Evolutionary conservation across 768 basidiomycete genomes (phyloP).

Genomic region (Leccinum variicolor): DNA sequence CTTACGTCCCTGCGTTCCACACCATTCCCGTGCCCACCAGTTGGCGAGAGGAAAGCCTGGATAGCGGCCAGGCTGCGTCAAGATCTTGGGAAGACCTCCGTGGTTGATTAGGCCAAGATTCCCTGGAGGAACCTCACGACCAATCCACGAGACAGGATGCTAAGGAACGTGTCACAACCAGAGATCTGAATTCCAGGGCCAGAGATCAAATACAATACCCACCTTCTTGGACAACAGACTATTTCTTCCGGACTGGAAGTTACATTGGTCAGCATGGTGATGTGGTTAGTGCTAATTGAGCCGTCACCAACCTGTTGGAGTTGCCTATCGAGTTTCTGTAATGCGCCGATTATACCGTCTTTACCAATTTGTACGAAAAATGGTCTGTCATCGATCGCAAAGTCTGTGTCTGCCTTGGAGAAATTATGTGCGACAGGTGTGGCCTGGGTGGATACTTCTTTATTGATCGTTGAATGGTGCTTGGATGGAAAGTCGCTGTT

Average conservation of each 20-base stretch:
- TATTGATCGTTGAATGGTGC: constrained; percentile 11
- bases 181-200: background rate
- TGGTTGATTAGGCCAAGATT: constrained; percentile 73
- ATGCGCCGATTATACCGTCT: constrained; percentile 63
- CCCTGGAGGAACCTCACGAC: constrained; percentile 70
- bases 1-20: constrained; percentile 66
- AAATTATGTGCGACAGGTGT: constrained; percentile 35
- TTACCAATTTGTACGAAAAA: constrained; percentile 71
- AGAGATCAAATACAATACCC: constrained; percentile 17
- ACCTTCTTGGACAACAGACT: constrained; percentile 64
- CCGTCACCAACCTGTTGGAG: constrained; percentile 37
- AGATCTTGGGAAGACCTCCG: constrained; percentile 75
- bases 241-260: constrained; percentile 50
- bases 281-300: background rate
- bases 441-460: constrained; percentile 7
- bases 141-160: constrained; percentile 66
- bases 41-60: constrained; percentile 73
- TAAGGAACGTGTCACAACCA: constrained; percentile 15
- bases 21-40: constrained; percentile 82
- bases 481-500: constrained; percentile 20
- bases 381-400: constrained; percentile 52
- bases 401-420: constrained; percentile 50
- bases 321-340: constrained; percentile 66
- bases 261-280: constrained; percentile 3
- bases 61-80: constrained; percentile 75